phyloP scores from a whole-genome alignment of 306 rosid species.

The Trifolium pratense region DNA sequence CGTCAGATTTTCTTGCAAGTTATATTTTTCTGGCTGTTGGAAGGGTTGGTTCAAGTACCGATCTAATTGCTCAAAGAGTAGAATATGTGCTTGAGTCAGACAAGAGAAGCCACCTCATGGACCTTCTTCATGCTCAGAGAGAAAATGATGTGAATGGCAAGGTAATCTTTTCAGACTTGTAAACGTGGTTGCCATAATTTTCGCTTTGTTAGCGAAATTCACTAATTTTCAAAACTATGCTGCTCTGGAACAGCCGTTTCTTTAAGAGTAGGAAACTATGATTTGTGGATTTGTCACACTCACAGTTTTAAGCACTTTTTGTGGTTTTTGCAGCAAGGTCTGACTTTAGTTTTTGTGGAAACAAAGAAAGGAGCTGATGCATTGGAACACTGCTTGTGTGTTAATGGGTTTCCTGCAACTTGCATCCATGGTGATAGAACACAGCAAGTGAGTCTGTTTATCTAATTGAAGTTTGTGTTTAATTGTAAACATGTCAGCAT shows the following conservation, averaged over 20 bases:
- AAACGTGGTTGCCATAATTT: constrained; percentile 18
- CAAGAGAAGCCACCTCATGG: constrained; percentile 96
- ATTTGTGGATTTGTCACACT: constrained; percentile 24
- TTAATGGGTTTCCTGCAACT: constrained; percentile 92
- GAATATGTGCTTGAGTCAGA: constrained; percentile 89
- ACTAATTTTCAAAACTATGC: constrained; percentile 17
- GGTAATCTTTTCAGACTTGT: constrained; percentile 55
- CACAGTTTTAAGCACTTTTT: constrained; percentile 32
- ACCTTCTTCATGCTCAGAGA: constrained; percentile 96
- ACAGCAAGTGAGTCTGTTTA: constrained; percentile 69
- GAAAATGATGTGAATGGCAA: constrained; percentile 72
- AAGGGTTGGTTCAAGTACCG: constrained; percentile 98
- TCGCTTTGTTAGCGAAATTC: constrained; percentile 15
- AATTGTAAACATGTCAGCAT: constrained; percentile 9
- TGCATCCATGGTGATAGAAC: constrained; percentile 96
- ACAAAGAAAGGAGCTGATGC: constrained; percentile 98
- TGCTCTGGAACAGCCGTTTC: constrained; percentile 2
- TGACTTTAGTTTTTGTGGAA: constrained; percentile 96
- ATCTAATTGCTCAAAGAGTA: constrained; percentile 91
- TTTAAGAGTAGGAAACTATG: constrained; percentile 17
- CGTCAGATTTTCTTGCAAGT: constrained; percentile 85
- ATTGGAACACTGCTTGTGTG: constrained; percentile 85
- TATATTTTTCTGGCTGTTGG: constrained; percentile 94
- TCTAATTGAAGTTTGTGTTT: constrained; percentile 29
- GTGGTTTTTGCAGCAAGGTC: constrained; percentile 72